phyloP scores from a whole-genome alignment of 805 yeast species.

The Candida ulmi region DNA sequence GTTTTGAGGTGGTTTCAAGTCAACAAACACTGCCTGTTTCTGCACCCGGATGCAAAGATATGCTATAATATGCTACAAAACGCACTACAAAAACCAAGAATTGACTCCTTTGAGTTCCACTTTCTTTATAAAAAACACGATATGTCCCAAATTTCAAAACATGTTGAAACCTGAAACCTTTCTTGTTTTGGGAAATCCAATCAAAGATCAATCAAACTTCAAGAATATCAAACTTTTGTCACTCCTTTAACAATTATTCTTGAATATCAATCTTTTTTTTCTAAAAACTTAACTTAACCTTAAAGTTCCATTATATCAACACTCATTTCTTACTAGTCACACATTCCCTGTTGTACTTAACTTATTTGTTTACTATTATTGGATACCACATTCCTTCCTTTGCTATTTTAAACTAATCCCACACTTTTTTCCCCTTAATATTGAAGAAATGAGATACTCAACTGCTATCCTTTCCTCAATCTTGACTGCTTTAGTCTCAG shows the following conservation, averaged over 20 bases:
- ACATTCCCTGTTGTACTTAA: neutral
- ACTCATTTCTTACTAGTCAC: neutral
- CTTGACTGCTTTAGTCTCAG: slow-evolving; percentile 18
- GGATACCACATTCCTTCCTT: too few relatives aligned
- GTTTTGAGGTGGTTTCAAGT: too few relatives aligned
- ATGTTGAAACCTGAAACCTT: neutral
- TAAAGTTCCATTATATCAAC: neutral
- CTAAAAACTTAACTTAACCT: too few relatives aligned
- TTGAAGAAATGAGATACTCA: slow-evolving; percentile 17
- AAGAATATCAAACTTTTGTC: neutral
- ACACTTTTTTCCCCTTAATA: neutral
- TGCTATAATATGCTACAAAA: too few relatives aligned
- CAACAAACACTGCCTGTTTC: too few relatives aligned
- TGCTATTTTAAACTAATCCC: too few relatives aligned
- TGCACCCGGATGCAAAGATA: too few relatives aligned
- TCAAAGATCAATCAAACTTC: neutral
- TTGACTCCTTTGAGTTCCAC: too few relatives aligned
- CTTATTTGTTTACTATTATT: too few relatives aligned
- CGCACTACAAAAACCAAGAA: too few relatives aligned
- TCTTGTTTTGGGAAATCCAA: too few relatives aligned
- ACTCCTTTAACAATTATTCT: neutral
- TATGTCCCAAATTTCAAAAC: neutral
- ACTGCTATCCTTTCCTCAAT: slow-evolving; percentile 17
- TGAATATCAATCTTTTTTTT: neutral
- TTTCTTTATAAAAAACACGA: too few relatives aligned